Evolutionary conservation across 352 stramenopile genomes (phyloP), one percentile per base, ranked within the genome.

Genomic region (Achlya hypogyna): DNA sequence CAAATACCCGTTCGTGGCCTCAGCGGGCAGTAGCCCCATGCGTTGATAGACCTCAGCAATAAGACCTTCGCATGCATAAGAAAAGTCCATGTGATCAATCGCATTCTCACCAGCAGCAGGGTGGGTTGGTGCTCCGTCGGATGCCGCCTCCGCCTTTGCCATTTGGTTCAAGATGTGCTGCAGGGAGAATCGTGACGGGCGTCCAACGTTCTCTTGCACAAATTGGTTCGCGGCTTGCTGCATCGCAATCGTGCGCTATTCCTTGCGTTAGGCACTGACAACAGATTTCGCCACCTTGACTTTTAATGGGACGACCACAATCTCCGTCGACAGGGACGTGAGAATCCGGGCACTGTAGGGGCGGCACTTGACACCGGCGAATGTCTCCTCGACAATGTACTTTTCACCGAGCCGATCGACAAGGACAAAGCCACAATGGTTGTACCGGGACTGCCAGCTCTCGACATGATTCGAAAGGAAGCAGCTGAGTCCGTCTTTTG

Each of bases 331-430:
- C 74, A 87, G 72, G 47, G 82, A 93, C 42, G 76, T 80, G 31
- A 94, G 64, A 27, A 94, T 74, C 16, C 86, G 84, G 34, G 84
- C 81, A 28, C 76, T 84, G 72, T 93, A 94, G 5, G 83, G 81
- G 14, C 82, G 80, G 65, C 84, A 92, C 63, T 90, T 80, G 49
- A 94, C 82, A 52, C 86, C 82, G 45, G 72, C 62, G 51, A 90
- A 78, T 71, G 84, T 93, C 69, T 94, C 86, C 70, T 94, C 86
- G 38, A 93, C 80, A 25, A 94, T 76, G 40, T 89, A 94, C 65
- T 91, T 91, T 67, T 82, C 81, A 1, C 86, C 86, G 51, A 94
- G 67, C 32, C 81, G 77, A 64, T 94, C 82, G 49, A 93, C 84
- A 62, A 87, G 88, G 58, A 94, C 72, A 75, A 86, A 88, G 0